phyloP scores from a whole-genome alignment of 1,284 basidiomycete species.

The Cutaneotrichosporon mucoides region DNA sequence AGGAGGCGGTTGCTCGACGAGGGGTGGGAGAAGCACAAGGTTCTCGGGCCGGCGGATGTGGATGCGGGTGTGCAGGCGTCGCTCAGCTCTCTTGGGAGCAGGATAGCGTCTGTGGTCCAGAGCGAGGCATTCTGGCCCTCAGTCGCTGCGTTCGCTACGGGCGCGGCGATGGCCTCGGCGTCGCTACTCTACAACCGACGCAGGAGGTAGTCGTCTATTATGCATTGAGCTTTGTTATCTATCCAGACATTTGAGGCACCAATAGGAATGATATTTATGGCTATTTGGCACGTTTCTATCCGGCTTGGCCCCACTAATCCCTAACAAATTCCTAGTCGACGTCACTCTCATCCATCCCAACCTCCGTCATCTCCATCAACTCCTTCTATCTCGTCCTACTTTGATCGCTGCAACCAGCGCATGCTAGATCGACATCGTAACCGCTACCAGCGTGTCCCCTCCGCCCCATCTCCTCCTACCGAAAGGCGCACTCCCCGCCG shows the following conservation, averaged over 20 bases:
- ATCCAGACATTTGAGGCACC: too few species aligned
- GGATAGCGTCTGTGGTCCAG: neutral
- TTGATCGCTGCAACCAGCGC: too few species aligned
- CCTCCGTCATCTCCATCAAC: too few species aligned
- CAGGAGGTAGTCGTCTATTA: neutral
- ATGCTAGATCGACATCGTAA: neutral
- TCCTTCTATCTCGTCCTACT: too few species aligned
- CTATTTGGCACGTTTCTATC: too few species aligned
- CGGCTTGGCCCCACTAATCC: too few species aligned
- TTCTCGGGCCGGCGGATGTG: constrained; percentile 37
- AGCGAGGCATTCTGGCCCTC: neutral
- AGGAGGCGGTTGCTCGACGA: constrained; percentile 33
- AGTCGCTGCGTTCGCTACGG: neutral
- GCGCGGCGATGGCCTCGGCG: constrained; percentile 1
- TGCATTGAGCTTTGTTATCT: neutral
- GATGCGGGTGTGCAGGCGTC: constrained; percentile 3
- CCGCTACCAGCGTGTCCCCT: neutral
- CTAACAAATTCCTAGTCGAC: too few species aligned
- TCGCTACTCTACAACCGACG: neutral
- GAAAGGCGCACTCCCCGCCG: neutral
- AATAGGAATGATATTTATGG: too few species aligned
- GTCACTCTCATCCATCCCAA: too few species aligned
- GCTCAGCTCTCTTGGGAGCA: neutral
- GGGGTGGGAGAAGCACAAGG: constrained; percentile 47
- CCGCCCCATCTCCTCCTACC: neutral